A percentile compares a stretch with the other conserved stretches of the same genome.
phyloP scores from a whole-genome alignment of 768 basidiomycete genomes.

The Nidula microcarpa region DNA sequence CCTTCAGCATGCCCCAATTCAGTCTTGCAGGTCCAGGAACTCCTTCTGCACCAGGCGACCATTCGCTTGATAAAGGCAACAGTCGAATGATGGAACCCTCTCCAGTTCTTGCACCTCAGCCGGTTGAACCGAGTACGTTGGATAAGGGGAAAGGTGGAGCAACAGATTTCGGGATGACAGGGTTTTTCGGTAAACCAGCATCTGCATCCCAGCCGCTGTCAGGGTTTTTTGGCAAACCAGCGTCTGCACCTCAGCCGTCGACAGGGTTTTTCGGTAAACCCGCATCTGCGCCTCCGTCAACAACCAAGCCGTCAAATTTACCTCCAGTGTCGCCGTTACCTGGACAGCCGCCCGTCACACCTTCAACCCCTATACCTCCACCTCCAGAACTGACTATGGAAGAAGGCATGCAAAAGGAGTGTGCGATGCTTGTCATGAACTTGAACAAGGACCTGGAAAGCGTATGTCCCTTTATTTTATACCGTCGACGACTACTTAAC shows the following conservation, averaged over 20 bases:
- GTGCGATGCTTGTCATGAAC: slow-evolving; percentile 39
- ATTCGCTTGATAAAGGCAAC: too few species aligned
- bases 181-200: not conserved
- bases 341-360: not conserved
- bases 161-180: not conserved
- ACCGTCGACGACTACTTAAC: not conserved
- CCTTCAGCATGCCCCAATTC: slow-evolving; percentile 9
- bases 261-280: not conserved
- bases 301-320: too few species aligned
- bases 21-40: not conserved
- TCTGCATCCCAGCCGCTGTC: not conserved
- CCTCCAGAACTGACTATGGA: slow-evolving; percentile 30
- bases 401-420: slow-evolving; percentile 70
- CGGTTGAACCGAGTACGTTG: too few species aligned
- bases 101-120: too few species aligned
- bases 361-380: slow-evolving; percentile 6
- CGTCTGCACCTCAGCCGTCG: not conserved
- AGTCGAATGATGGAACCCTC: too few species aligned
- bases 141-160: too few species aligned
- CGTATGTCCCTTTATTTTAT: slow-evolving; percentile 36
- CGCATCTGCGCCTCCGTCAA: not conserved
- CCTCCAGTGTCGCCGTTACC: too few species aligned
- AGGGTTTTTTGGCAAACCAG: not conserved
- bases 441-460: slow-evolving; percentile 52
- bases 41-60: too few species aligned